Conservation (phyloP, 306 rosid genomes). For the Alnus glutinosa region DNA sequence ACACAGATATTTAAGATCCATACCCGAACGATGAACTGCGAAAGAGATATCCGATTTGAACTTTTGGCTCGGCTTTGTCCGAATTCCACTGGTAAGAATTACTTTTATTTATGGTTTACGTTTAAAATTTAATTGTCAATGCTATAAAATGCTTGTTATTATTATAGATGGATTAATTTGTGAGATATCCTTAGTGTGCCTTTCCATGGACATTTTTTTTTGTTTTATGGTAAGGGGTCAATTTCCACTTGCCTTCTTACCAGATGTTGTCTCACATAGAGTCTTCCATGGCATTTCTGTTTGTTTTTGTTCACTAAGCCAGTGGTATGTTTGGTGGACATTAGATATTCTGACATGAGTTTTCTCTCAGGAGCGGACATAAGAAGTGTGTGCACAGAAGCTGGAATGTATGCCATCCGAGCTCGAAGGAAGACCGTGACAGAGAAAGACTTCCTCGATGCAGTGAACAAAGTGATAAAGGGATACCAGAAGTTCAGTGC, state of each 20-base stretch:
- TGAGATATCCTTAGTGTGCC: neutral
- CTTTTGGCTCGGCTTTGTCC: conserved; percentile 98
- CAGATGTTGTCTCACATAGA: neutral
- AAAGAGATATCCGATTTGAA: conserved; percentile 90
- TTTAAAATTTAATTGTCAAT: neutral
- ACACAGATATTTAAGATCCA: conserved; percentile 97
- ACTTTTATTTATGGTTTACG: neutral
- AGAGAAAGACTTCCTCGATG: conserved; percentile 97
- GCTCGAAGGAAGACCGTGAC: conserved; percentile 98
- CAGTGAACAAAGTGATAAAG: conserved; percentile 95
- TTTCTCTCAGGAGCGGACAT: conserved; percentile 82
- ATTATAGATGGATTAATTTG: neutral
- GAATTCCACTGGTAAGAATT: conserved; percentile 79
- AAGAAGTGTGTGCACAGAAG: conserved; percentile 97
- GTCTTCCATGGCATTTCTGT: neutral
- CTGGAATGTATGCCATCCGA: conserved; percentile 98
- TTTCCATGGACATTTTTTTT: neutral
- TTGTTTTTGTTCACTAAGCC: neutral
- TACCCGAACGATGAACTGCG: conserved; percentile 97
- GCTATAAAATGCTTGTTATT: neutral
- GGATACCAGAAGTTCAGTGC: conserved; percentile 99
- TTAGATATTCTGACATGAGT: conserved; percentile 26
- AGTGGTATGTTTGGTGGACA: conserved; percentile 11
- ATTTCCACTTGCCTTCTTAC: neutral
- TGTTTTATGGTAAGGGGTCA: neutral